Evolutionary conservation across 306 rosid species (phyloP).

Genomic region (Acacia acuminata): DNA sequence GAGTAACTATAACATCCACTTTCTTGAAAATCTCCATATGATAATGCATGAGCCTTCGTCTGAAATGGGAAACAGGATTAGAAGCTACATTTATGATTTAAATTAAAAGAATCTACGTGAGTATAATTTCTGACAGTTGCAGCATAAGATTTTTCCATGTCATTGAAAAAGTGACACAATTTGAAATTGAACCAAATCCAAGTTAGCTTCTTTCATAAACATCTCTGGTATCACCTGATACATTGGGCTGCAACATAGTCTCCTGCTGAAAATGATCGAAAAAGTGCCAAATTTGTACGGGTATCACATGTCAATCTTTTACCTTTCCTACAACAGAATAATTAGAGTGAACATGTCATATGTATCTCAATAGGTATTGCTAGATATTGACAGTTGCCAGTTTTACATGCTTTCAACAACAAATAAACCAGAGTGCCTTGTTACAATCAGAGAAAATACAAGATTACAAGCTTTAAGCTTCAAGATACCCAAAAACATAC

Average conservation of each 20-base stretch:
- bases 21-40: constrained; percentile 90
- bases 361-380: background rate
- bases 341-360: constrained; percentile 16
- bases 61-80: constrained; percentile 28
- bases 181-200: constrained; percentile 13
- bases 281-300: constrained; percentile 79
- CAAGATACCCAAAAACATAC: constrained; percentile 47
- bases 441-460: constrained; percentile 21
- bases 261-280: constrained; percentile 76
- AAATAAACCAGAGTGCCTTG: constrained; percentile 7
- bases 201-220: constrained; percentile 14
- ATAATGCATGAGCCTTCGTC: constrained; percentile 88
- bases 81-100: constrained; percentile 1
- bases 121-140: background rate
- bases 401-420: constrained; percentile 16
- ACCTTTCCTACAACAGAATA: constrained; percentile 53
- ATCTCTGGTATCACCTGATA: constrained; percentile 60
- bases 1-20: constrained; percentile 92
- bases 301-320: constrained; percentile 66
- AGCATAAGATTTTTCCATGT: constrained; percentile 9
- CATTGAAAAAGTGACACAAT: constrained; percentile 9
- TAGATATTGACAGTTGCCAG: constrained; percentile 9
- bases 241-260: constrained; percentile 89
- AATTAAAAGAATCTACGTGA: background rate
- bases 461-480: constrained; percentile 23